phyloP scores from a whole-genome alignment of 352 stramenopile genomes.

The Globisporangium nunn region DNA sequence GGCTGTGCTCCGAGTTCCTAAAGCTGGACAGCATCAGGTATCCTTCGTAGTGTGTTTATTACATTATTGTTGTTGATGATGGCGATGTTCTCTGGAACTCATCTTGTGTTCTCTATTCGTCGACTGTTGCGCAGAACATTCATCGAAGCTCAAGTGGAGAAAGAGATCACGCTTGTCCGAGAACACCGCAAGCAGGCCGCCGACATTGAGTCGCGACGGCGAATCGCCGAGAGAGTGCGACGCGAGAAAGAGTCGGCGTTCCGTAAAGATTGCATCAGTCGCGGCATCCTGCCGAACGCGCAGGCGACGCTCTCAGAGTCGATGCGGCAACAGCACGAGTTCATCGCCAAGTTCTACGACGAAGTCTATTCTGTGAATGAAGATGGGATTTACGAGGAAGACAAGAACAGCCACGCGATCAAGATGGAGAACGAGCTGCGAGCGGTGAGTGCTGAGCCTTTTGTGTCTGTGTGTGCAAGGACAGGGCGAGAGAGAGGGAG shows the following conservation, averaged over 20 bases:
- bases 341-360: conserved; percentile 63
- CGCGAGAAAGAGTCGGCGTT: conserved; percentile 59
- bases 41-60: not conserved
- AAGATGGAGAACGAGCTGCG: conserved; percentile 31
- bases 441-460: conserved; percentile 14
- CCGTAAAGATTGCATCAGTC: conserved; percentile 43
- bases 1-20: conserved; percentile 62
- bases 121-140: conserved; percentile 21
- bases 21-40: conserved; percentile 46
- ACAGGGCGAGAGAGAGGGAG: no score
- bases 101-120: not conserved
- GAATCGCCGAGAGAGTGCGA: conserved; percentile 35
- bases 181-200: conserved; percentile 44
- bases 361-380: conserved; percentile 45
- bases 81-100: not conserved
- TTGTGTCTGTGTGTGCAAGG: not conserved
- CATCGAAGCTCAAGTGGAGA: conserved; percentile 50
- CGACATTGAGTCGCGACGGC: conserved; percentile 47
- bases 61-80: not conserved
- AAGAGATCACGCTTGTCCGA: conserved; percentile 43
- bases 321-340: conserved; percentile 52
- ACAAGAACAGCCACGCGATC: conserved; percentile 37
- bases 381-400: conserved; percentile 39
- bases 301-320: conserved; percentile 57
- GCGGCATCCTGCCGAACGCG: conserved; percentile 62